A percentile compares a stretch with the other conserved stretches of the same genome.
These are phyloP conservation scores for Pythium phragmiticola DNA, from an alignment of 352 stramenopile genomes.

Conservation along the genomic window DNA sequence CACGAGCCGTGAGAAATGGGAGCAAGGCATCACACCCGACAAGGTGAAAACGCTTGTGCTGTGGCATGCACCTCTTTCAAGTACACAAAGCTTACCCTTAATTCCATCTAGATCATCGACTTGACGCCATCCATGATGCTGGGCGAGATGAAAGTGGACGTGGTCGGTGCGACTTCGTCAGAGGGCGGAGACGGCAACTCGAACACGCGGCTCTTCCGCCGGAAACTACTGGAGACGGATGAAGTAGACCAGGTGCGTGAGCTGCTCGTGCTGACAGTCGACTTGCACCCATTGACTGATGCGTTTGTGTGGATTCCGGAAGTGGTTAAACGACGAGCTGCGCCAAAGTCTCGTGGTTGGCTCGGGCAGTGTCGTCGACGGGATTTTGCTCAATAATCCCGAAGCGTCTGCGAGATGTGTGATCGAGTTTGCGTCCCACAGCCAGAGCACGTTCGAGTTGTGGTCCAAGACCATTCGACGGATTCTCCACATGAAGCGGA, in stretches of 20 bases:
- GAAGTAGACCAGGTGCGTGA: conserved; percentile 54
- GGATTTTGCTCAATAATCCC: conserved; percentile 51
- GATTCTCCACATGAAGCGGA: conserved; percentile 56
- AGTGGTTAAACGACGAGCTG: conserved; percentile 79
- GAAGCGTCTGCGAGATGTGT: conserved; percentile 59
- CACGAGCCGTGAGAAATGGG: conserved; percentile 76
- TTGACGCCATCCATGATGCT: conserved; percentile 73
- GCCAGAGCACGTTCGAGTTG: conserved; percentile 80
- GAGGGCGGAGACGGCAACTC: conserved; percentile 29
- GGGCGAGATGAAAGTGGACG: conserved; percentile 86
- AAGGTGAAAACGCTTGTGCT: conserved; percentile 38
- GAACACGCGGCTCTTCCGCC: conserved; percentile 58
- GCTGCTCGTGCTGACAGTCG: too few relatives aligned
- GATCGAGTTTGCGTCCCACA: conserved; percentile 81
- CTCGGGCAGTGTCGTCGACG: conserved; percentile 42
- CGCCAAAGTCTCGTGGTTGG: conserved; percentile 51
- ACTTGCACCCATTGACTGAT: too few relatives aligned
- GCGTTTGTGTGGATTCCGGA: conserved; percentile 30
- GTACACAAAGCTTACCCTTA: background rate
- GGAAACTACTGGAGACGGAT: conserved; percentile 75
- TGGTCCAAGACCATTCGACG: conserved; percentile 84
- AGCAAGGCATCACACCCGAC: conserved; percentile 77
- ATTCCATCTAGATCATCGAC: conserved; percentile 52
- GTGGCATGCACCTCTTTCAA: background rate
- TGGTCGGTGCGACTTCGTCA: conserved; percentile 31